Evolutionary conservation across 192 early-diverging fungal genomes (phyloP), one percentile per base, ranked within the genome.

Genomic region (Thamnidium elegans): DNA sequence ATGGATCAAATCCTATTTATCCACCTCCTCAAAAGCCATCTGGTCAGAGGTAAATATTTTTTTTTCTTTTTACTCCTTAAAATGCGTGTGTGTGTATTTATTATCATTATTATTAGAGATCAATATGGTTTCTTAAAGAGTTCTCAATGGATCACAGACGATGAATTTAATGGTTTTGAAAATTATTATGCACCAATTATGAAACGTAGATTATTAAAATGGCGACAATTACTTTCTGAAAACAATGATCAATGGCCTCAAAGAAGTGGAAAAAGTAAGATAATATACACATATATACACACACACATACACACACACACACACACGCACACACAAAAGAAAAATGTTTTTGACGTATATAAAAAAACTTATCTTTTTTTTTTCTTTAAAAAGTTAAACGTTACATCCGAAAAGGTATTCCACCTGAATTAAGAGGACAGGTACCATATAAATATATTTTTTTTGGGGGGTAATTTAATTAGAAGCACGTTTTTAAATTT

Each of bases 381-480:
- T 44, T 21, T 44, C 5, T 58, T n/a, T n/a, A 55, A 51, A 30
- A 53, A 84, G 85, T 89, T 34, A 92, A 92, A 61, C 73, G 88
- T 54, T 90, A 86, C 59, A 78, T 93, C 17, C 82, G 90, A 9
- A 90, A 90, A 73, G 91, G 91, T 7, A 89, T 93, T 55, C 91
- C 91, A 36, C 70, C 86, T 30, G 80, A 84, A 26, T 67, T 90
- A 17, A 76, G 91, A 48, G 81, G 82, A 53, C 66, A 59, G 58
- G 58, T 59, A 59, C 26, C 26, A 3, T 26, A 32, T 11, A 52
- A 26, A 15, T 3, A 31, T 32, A 53, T 9, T 19, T 32, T 39
- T 11, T 19, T 43, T 58, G 3, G 46, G 46, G 36, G 9, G 5
- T 9, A 30, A 54, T 43, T 39, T 42, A 15, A 58, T 42, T 17